Evolutionary conservation across 2,329 filamentous ascomycete genomes (phyloP), one percentile per base, ranked within the genome.

Genomic region (Fusarium ambrosium): DNA sequence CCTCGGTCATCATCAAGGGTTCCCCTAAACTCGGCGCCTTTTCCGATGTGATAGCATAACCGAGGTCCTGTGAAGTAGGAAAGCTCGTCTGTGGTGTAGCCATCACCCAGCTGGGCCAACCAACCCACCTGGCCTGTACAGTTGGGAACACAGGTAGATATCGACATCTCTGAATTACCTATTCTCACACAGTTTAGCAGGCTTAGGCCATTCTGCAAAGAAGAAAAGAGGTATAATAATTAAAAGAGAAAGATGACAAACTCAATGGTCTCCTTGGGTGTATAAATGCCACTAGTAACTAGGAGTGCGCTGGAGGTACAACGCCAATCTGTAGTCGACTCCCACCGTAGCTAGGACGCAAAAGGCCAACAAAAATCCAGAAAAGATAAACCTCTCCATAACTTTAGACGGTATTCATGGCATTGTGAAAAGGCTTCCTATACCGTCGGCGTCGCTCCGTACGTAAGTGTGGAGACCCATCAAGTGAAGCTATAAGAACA

Each of bases 401-500:
- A 27, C 24, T 24, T 4, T 24, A 4, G 4, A 27, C 14, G 5
- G 5, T 3, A 51, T 4, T 27, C 5, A 27, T 27, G 10, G 5
- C 9, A 22, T 45, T 45, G 41, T 14, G 13, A 16, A 45, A 16
- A 8, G 41, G 0, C 6, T 14, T 45, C 1, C 2, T 41, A 4
- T 14, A 13, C 16, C 6, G 20, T 22, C 32, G 39, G 9, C 9
- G 8, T 48, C 29, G 8, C 14, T 22, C 32, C 8, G 18, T 20
- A 10, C 16, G 39, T 48, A 14, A 62, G 18, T 62, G 39, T 62
- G 59, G 59, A 34, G 59, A 62, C 59, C 16, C 16, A 24, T 29
- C 18, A 16, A 27, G 16, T 62, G 39, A 62, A 62, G 39, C 29
- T 48, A 62, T 48, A 62, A 48, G 59, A 48, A 24, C 39, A 62